These are phyloP conservation scores for Microstegium vimineum DNA, from an alignment of 176 grass and related monocot species.

Conservation along the genomic window DNA sequence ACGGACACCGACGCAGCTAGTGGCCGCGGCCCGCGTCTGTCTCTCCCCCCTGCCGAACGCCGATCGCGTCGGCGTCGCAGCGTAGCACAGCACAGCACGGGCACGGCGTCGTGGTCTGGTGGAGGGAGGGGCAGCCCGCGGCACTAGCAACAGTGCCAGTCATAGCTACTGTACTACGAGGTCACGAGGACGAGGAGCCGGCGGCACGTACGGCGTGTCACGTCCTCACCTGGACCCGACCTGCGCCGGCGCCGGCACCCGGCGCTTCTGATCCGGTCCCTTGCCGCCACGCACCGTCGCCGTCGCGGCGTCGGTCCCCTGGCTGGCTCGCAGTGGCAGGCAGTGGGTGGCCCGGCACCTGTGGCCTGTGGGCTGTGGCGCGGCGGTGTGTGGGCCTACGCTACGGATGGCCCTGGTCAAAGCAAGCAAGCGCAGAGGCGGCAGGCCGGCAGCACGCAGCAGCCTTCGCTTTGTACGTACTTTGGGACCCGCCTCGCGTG, in stretches of 20 bases:
- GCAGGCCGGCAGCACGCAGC: neutral
- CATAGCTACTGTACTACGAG: neutral
- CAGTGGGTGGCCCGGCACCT: neutral
- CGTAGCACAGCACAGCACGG: too few species aligned
- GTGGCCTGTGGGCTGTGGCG: neutral
- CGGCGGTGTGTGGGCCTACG: too few species aligned
- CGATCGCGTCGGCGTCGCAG: too few species aligned
- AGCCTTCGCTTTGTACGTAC: constrained; percentile 22
- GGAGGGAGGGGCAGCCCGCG: too few species aligned
- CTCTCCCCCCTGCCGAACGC: too few species aligned
- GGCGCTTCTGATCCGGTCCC: neutral
- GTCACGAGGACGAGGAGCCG: neutral
- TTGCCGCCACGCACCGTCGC: constrained; percentile 24
- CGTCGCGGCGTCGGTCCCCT: constrained; percentile 1
- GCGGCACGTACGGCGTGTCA: constrained; percentile 17
- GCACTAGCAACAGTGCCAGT: too few species aligned
- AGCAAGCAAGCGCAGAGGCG: constrained; percentile 18
- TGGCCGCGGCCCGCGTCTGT: too few species aligned
- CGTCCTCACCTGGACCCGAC: constrained; percentile 33
- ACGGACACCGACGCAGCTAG: too few species aligned
- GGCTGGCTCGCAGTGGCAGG: neutral
- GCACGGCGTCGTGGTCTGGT: too few species aligned
- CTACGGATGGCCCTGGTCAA: constrained; percentile 15
- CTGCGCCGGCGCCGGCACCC: neutral
- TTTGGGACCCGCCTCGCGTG: constrained; percentile 12